A percentile compares a stretch with the other conserved stretches of the same genome.
phyloP scores from a whole-genome alignment of 2,329 filamentous ascomycete genomes.

The Coniochaeta hoffmannii region DNA sequence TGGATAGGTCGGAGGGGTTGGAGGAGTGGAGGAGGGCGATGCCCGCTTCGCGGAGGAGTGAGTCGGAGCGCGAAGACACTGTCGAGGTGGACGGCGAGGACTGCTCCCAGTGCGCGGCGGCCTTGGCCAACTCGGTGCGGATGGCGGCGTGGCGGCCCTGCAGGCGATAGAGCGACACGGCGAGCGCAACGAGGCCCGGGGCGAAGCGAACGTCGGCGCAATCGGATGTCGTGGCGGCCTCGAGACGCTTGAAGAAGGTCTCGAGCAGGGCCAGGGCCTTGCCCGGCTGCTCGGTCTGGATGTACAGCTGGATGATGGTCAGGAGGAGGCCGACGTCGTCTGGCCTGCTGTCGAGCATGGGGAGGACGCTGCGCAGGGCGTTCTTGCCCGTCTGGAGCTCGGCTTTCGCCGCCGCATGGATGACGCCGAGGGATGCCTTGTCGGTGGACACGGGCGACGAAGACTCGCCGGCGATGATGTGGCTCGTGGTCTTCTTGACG shows the following conservation, averaged over 20 bases:
- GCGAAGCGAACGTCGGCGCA: conserved; percentile 68
- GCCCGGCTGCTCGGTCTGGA: conserved; percentile 61
- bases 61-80: conserved; percentile 35
- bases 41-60: conserved; percentile 76
- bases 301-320: conserved; percentile 74
- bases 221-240: conserved; percentile 47
- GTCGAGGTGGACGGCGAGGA: conserved; percentile 19
- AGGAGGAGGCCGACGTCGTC: conserved; percentile 74
- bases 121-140: conserved; percentile 67
- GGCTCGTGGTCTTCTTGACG: conserved; percentile 41
- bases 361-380: conserved; percentile 61
- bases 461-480: conserved; percentile 25
- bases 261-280: conserved; percentile 72
- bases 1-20: conserved; percentile 56
- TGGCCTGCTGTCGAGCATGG: conserved; percentile 64
- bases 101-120: conserved; percentile 72
- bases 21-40: conserved; percentile 72
- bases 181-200: conserved; percentile 74
- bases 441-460: conserved; percentile 16
- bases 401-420: conserved; percentile 66
- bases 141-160: conserved; percentile 68
- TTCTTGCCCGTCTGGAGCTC: conserved; percentile 56
- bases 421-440: conserved; percentile 32
- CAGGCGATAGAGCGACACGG: conserved; percentile 69
- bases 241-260: conserved; percentile 64